These are phyloP conservation scores for Russula dissimulans DNA, from an alignment of 768 basidiomycete species.

Conservation along the genomic window DNA sequence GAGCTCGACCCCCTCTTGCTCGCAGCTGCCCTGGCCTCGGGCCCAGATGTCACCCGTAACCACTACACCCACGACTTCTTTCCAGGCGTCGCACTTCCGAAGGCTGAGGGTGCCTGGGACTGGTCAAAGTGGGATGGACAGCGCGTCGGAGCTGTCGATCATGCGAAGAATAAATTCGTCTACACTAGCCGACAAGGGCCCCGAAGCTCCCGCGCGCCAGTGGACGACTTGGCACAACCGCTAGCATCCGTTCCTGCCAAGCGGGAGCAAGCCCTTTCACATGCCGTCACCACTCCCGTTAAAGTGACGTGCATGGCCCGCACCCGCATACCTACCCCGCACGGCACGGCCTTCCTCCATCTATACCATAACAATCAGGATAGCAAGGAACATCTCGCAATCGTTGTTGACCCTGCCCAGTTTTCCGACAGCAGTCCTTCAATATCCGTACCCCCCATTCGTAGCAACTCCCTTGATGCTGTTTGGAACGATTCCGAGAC, in stretches of 20 bases:
- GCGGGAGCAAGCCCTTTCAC: constrained; percentile 30
- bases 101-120: constrained; percentile 45
- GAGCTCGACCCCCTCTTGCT: constrained; percentile 72
- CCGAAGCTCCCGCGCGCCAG: constrained; percentile 46
- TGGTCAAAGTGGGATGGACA: constrained; percentile 48
- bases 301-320: constrained; percentile 91
- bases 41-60: constrained; percentile 72
- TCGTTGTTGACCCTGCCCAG: constrained; percentile 90
- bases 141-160: constrained; percentile 29
- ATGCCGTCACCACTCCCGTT: constrained; percentile 28
- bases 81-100: constrained; percentile 45
- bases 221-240: constrained; percentile 32
- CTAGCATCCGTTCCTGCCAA: constrained; percentile 29
- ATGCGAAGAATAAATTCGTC: constrained; percentile 40
- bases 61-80: constrained; percentile 80
- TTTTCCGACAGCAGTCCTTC: constrained; percentile 38
- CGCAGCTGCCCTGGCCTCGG: constrained; percentile 65
- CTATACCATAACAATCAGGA: constrained; percentile 92
- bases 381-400: constrained; percentile 89
- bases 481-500: constrained; percentile 82
- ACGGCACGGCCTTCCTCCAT: constrained; percentile 88
- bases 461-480: constrained; percentile 73
- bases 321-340: constrained; percentile 93
- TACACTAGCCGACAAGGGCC: constrained; percentile 75
- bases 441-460: constrained; percentile 43